A percentile compares a stretch with the other conserved stretches of the same genome.
These are phyloP conservation scores for Calonectria henricotiae DNA, from an alignment of 2,329 filamentous ascomycete species.

Conservation along the genomic window DNA sequence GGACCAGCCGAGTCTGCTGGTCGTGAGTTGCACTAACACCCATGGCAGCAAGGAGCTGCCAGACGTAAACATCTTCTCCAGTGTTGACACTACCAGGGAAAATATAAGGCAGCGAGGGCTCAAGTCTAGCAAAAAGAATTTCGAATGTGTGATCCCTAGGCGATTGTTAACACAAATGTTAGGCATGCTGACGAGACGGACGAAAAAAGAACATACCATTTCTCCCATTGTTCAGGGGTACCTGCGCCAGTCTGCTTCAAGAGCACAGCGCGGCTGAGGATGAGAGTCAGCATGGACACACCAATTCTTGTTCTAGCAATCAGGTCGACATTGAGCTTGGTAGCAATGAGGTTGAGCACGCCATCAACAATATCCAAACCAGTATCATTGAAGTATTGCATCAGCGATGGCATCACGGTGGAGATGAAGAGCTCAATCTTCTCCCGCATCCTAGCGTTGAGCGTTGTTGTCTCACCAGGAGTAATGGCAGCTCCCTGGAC, in stretches of 20 bases:
- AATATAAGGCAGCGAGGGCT: constrained; percentile 86
- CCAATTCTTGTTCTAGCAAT: constrained; percentile 91
- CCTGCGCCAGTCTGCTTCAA: constrained; percentile 86
- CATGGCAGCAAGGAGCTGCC: constrained; percentile 97
- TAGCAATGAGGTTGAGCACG: constrained; percentile 87
- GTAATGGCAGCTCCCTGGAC: constrained; percentile 85
- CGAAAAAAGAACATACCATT: constrained; percentile 75
- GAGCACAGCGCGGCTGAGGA: constrained; percentile 93
- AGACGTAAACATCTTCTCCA: constrained; percentile 95
- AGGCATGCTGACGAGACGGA: not conserved
- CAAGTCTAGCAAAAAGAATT: constrained; percentile 87
- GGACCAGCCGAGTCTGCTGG: constrained; percentile 93
- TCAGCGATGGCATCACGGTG: constrained; percentile 90
- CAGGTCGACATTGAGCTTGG: constrained; percentile 87
- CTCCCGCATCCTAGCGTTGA: constrained; percentile 86
- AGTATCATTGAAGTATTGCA: constrained; percentile 92
- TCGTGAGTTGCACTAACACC: constrained; percentile 94
- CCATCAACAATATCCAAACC: constrained; percentile 93
- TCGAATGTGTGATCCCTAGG: constrained; percentile 84
- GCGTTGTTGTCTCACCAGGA: constrained; percentile 79
- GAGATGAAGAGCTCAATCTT: constrained; percentile 93
- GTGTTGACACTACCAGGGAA: constrained; percentile 94
- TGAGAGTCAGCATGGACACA: constrained; percentile 91
- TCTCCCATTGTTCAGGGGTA: constrained; percentile 81
- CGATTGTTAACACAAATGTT: constrained; percentile 54